Evolutionary conservation across 768 basidiomycete species (phyloP).

Genomic region (Brasilioporus rufonigricans): DNA sequence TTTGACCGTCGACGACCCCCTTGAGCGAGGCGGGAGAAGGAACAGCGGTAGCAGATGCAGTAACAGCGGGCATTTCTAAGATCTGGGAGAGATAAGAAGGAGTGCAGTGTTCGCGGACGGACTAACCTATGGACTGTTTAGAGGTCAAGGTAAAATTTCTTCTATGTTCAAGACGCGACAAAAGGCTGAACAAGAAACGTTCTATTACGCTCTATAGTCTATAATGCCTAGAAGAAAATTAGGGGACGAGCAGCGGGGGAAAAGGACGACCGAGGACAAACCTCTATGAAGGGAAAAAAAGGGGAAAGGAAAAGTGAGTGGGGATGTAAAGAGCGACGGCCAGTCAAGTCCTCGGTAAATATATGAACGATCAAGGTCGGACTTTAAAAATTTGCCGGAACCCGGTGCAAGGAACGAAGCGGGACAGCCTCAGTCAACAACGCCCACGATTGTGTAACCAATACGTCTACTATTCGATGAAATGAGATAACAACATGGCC

Average conservation of each 20-base stretch:
- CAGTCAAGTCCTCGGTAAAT: slow-evolving; percentile 2
- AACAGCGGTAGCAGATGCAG: slow-evolving; percentile 55
- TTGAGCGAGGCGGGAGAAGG: slow-evolving; percentile 73
- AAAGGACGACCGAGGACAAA: slow-evolving; percentile 11
- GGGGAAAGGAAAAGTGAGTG: slow-evolving; percentile 30
- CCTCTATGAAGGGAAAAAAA: slow-evolving; percentile 32
- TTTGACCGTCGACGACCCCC: slow-evolving; percentile 59
- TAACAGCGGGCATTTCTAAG: slow-evolving; percentile 78
- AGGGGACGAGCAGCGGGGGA: background rate
- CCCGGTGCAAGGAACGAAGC: slow-evolving; percentile 3
- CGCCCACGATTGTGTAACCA: slow-evolving; percentile 1
- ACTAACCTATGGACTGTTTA: slow-evolving; percentile 42
- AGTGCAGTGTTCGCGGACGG: background rate
- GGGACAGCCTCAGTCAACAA: slow-evolving; percentile 13
- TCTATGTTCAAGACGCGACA: slow-evolving; percentile 39
- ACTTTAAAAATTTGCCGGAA: slow-evolving; percentile 30
- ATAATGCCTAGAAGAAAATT: slow-evolving; percentile 33
- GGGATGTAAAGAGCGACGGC: slow-evolving; percentile 25
- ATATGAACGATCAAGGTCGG: slow-evolving; percentile 22
- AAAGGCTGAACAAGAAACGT: slow-evolving; percentile 57
- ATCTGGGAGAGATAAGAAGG: slow-evolving; percentile 35
- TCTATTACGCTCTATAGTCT: slow-evolving; percentile 54
- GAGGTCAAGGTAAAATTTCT: slow-evolving; percentile 36
- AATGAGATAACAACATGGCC: slow-evolving; percentile 16
- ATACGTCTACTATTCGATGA: slow-evolving; percentile 18